These are phyloP conservation scores for Fusarium circinatum DNA, from an alignment of 2,329 filamentous ascomycete species.

Conservation along the genomic window DNA sequence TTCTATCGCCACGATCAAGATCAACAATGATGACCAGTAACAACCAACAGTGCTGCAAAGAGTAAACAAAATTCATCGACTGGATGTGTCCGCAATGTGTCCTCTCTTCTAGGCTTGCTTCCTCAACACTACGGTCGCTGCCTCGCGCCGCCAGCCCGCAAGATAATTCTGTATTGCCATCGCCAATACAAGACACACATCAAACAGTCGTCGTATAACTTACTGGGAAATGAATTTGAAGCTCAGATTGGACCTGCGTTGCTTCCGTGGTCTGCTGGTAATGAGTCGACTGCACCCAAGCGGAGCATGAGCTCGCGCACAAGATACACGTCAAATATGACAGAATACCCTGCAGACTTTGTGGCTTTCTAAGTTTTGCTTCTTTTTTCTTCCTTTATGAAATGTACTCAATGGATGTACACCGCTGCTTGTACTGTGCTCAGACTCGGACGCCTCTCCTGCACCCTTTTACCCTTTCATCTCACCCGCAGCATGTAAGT, in stretches of 20 bases:
- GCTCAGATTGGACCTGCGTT: constrained; percentile 15
- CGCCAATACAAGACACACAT: constrained; percentile 38
- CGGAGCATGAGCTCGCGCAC: constrained; percentile 33
- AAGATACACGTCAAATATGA: constrained; percentile 38
- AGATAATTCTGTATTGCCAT: constrained; percentile 23
- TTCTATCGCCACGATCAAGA: constrained; percentile 21
- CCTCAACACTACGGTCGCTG: constrained; percentile 2
- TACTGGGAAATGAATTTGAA: constrained; percentile 30
- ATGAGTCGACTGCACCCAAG: constrained; percentile 33
- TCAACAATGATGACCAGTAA: constrained; percentile 3
- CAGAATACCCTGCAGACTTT: neutral
- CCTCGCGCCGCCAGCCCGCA: constrained; percentile 9
- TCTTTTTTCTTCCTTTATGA: constrained; percentile 2
- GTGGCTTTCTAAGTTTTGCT: neutral
- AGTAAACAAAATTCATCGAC: neutral
- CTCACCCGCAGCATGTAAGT: constrained; percentile 11
- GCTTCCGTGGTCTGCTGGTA: constrained; percentile 29
- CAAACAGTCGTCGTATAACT: constrained; percentile 24
- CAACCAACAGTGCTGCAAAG: neutral
- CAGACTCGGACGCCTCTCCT: neutral
- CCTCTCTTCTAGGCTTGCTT: neutral
- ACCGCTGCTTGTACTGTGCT: constrained; percentile 17
- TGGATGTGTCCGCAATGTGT: constrained; percentile 5
- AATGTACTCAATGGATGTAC: constrained; percentile 6
- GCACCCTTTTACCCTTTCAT: constrained; percentile 8